Conservation (phyloP, 1,139 yeast genomes). For the Candida sp. region DNA sequence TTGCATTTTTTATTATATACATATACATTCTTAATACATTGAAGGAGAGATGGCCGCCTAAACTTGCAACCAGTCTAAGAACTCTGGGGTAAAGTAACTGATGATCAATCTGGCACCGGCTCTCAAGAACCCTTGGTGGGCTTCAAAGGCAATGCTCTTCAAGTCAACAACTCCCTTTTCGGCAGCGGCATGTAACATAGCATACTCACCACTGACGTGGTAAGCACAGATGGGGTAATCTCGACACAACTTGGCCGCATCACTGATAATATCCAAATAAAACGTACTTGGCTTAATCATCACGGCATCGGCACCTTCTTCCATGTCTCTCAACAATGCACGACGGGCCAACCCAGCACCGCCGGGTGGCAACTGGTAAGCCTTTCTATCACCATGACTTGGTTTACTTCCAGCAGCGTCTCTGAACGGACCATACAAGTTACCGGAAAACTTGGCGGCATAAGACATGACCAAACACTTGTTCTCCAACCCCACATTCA, state of each 20-base stretch:
- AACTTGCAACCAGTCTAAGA: slow-evolving; percentile 83
- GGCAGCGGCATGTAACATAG: slow-evolving; percentile 99
- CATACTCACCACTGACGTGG: slow-evolving; percentile 97
- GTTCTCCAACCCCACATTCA: slow-evolving; percentile 86
- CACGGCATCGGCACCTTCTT: slow-evolving; percentile 95
- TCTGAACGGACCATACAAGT: slow-evolving; percentile 95
- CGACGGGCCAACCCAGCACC: slow-evolving; percentile 95
- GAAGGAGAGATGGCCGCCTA: neutral
- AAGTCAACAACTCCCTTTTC: slow-evolving; percentile 93
- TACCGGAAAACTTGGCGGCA: slow-evolving; percentile 93
- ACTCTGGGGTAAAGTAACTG: slow-evolving; percentile 95
- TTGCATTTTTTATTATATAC: neutral
- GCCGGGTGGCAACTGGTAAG: slow-evolving; percentile 93
- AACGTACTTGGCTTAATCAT: slow-evolving; percentile 98
- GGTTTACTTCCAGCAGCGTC: slow-evolving; percentile 98
- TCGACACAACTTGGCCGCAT: slow-evolving; percentile 80
- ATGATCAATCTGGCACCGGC: slow-evolving; percentile 96
- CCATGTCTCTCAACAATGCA: slow-evolving; percentile 83
- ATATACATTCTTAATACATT: neutral
- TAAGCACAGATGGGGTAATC: slow-evolving; percentile 94
- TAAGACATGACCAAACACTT: slow-evolving; percentile 91
- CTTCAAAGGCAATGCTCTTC: slow-evolving; percentile 88
- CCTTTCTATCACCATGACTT: slow-evolving; percentile 87
- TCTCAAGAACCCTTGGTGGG: slow-evolving; percentile 89
- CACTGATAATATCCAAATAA: slow-evolving; percentile 87